A percentile compares a stretch with the other conserved stretches of the same genome.
These are phyloP conservation scores for Phytopythium oedochilum DNA, from an alignment of 352 stramenopile species.

Conservation along the genomic window DNA sequence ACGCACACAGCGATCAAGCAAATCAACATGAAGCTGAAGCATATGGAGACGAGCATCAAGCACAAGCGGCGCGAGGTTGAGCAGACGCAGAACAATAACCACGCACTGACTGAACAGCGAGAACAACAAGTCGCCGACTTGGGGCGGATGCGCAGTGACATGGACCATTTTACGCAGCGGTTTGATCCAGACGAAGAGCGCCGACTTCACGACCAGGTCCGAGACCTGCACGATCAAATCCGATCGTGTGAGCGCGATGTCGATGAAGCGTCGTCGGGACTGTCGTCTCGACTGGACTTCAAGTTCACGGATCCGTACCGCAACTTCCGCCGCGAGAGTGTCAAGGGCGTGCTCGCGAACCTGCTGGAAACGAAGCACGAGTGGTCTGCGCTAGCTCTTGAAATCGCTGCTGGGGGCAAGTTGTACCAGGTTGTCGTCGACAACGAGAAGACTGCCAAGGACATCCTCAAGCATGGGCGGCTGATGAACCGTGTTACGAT, in stretches of 20 bases:
- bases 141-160: slow-evolving; percentile 46
- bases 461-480: slow-evolving; percentile 96
- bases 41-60: slow-evolving; percentile 86
- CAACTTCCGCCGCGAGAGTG: slow-evolving; percentile 93
- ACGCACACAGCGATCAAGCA: slow-evolving; percentile 84
- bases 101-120: slow-evolving; percentile 63
- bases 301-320: slow-evolving; percentile 94
- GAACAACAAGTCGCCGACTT: slow-evolving; percentile 61
- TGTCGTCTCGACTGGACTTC: slow-evolving; percentile 96
- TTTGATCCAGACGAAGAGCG: slow-evolving; percentile 79
- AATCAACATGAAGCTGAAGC: slow-evolving; percentile 92
- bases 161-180: slow-evolving; percentile 53
- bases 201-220: slow-evolving; percentile 52
- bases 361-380: slow-evolving; percentile 94
- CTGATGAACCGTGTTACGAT: slow-evolving; percentile 97
- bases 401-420: slow-evolving; percentile 97
- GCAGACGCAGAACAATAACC: slow-evolving; percentile 73
- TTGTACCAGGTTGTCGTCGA: slow-evolving; percentile 99
- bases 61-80: slow-evolving; percentile 69
- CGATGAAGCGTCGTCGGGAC: slow-evolving; percentile 89
- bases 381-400: slow-evolving; percentile 93
- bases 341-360: slow-evolving; percentile 97
- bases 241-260: slow-evolving; percentile 77
- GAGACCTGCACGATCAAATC: slow-evolving; percentile 62
- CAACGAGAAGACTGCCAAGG: slow-evolving; percentile 97